phyloP scores from a whole-genome alignment of 1,139 yeast species.

The Hyphopichia pseudoburtonii region DNA sequence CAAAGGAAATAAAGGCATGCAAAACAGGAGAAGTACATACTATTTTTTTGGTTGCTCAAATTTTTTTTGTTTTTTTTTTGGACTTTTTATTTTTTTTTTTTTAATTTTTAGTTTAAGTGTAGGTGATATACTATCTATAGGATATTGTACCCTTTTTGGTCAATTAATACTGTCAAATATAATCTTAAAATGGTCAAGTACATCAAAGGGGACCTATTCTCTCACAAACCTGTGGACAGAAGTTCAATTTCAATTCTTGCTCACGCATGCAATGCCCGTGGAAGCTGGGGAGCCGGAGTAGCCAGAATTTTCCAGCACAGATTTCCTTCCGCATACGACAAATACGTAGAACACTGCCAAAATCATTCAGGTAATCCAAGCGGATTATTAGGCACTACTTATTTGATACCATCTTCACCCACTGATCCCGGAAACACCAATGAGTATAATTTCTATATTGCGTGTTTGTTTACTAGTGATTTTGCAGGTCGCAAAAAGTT shows the following conservation, averaged over 20 bases:
- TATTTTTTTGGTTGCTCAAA: too few species aligned
- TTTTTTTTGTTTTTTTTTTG: too few species aligned
- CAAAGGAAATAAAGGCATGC: background rate
- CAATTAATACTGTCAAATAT: too few species aligned
- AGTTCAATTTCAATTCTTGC: conserved; percentile 44
- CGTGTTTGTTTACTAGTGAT: conserved; percentile 71
- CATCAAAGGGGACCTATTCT: conserved; percentile 60
- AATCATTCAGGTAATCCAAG: conserved; percentile 22
- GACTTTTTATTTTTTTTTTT: too few species aligned
- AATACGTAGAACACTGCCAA: conserved; percentile 51
- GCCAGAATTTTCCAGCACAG: conserved; percentile 51
- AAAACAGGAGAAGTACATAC: too few species aligned
- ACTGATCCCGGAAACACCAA: conserved; percentile 27
- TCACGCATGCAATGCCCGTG: conserved; percentile 80
- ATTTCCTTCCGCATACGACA: conserved; percentile 52
- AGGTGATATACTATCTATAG: too few species aligned
- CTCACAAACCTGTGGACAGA: conserved; percentile 24
- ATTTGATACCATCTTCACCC: conserved; percentile 39
- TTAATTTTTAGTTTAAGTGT: too few species aligned
- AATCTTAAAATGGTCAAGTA: conserved; percentile 49
- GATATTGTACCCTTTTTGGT: too few species aligned
- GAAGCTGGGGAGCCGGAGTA: conserved; percentile 86
- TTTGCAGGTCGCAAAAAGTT: conserved; percentile 27
- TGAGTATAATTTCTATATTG: conserved; percentile 37
- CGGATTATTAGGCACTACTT: conserved; percentile 53